Conservation (phyloP, 2,329 filamentous ascomycete species). For the Phialophora macrospora region DNA sequence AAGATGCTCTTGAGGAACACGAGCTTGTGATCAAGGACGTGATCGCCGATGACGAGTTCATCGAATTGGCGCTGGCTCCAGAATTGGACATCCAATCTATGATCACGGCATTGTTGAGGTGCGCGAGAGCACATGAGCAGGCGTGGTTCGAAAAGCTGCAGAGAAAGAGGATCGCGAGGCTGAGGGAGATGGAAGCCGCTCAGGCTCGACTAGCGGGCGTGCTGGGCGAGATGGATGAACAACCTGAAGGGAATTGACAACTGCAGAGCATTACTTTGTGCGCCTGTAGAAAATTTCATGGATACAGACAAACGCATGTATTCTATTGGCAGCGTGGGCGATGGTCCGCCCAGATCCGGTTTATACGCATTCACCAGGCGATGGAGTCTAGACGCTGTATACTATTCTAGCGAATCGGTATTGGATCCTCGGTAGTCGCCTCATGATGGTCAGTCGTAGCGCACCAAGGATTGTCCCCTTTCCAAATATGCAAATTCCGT, state of each 20-base stretch:
- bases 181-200: not conserved
- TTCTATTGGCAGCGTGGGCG: not conserved
- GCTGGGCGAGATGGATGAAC: not conserved
- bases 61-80: slow-evolving; percentile 14
- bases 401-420: not conserved
- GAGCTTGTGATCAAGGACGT: slow-evolving; percentile 27
- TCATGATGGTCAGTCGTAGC: not conserved
- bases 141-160: slow-evolving; percentile 23
- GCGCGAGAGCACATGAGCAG: slow-evolving; percentile 21
- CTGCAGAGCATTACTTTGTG: not conserved
- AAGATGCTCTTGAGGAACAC: slow-evolving; percentile 28
- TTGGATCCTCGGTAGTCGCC: not conserved
- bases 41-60: slow-evolving; percentile 27
- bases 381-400: not conserved
- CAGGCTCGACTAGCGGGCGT: not conserved
- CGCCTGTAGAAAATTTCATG: not conserved
- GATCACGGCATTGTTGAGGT: slow-evolving; percentile 17
- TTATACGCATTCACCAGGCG: not conserved
- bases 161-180: slow-evolving; percentile 6
- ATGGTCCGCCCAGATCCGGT: not conserved
- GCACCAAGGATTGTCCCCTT: not conserved
- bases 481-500: not conserved
- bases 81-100: slow-evolving; percentile 18
- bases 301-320: not conserved
- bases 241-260: not conserved